Base-by-base conservation (phyloP, 2,329 filamentous ascomycete species). In the Thelonectria olida region DNA sequence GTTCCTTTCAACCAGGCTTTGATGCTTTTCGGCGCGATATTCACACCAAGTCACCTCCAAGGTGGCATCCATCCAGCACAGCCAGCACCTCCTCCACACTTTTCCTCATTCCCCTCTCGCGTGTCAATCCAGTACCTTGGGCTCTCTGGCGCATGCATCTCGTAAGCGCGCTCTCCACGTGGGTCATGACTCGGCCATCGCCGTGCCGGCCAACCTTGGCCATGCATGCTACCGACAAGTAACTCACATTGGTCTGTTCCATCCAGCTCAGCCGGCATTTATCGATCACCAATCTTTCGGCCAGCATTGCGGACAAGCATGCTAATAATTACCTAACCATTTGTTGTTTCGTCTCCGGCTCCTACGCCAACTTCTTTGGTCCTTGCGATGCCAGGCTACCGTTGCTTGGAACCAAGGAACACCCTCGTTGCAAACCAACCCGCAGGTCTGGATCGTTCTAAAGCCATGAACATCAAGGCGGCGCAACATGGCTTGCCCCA, bases 161-260 rank as follows among this genome's bases (percentile, higher is more conserved):
- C 61, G 62, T 67, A 70, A 71, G 68, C 67, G 61, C 62, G 61
- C 54, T 64, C 65, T 62, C 68, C 68, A 71, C 68, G 67, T 71
- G 68, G 68, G 66, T 63, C 65, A 39, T 56, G 61, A 56, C 61
- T 66, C 69, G 69, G 69, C 57, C 67, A 64, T 70, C 62, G 47
- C 69, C 69, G 69, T 69, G 39, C 51, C 62, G 56, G 58, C 58
- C 31, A 38, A 51, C 51, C 28, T 49, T 44, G 57, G 51, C 36
- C 19, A 22, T 51, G 51, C 51, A n/a, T n/a, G n/a, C n/a, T n/a
- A n/a, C n/a, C n/a, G n/a, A n/a, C n/a, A n/a, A n/a, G n/a, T n/a
- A n/a, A n/a, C n/a, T n/a, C n/a, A n/a, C n/a, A n/a, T n/a, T n/a
- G n/a, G n/a, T n/a, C 28, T 17, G 19, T 50, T 58, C 34, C 48